Evolutionary conservation across 192 early-diverging fungal genomes (phyloP).

Genomic region (Geranomyces variabilis): DNA sequence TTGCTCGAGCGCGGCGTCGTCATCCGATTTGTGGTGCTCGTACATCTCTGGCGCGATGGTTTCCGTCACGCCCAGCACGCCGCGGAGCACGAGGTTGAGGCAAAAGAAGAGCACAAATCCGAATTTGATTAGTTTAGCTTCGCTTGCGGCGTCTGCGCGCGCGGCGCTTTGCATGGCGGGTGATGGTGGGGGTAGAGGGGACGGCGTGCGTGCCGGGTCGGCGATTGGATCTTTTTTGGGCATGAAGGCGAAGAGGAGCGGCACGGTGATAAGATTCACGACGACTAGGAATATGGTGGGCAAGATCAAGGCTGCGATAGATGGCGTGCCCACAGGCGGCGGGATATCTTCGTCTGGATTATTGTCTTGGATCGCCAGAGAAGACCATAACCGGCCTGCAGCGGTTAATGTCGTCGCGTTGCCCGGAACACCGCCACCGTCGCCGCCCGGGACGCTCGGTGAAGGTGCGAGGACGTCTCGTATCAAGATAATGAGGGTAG

Average conservation of each 20-base stretch:
- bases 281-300: conserved; percentile 20
- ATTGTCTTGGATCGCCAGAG: conserved; percentile 1
- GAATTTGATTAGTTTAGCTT: conserved; percentile 12
- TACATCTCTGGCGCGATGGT: conserved; percentile 39
- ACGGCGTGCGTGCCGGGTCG: neutral
- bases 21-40: conserved; percentile 15
- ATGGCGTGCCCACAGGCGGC: neutral
- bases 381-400: neutral
- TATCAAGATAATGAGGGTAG: conserved; percentile 25
- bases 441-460: no score
- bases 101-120: conserved; percentile 36
- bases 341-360: conserved; percentile 9
- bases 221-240: conserved; percentile 27
- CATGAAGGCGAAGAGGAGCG: conserved; percentile 20
- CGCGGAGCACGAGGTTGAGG: conserved; percentile 40
- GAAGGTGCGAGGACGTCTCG: conserved; percentile 1
- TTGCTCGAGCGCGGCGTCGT: conserved; percentile 11
- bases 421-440: neutral
- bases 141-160: neutral
- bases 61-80: conserved; percentile 40
- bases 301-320: conserved; percentile 9
- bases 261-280: conserved; percentile 5
- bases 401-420: neutral
- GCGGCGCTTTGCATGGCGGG: neutral
- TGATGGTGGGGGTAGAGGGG: neutral